Conservation (phyloP, 1,284 basidiomycete genomes). For the Thecaphora frezii region DNA sequence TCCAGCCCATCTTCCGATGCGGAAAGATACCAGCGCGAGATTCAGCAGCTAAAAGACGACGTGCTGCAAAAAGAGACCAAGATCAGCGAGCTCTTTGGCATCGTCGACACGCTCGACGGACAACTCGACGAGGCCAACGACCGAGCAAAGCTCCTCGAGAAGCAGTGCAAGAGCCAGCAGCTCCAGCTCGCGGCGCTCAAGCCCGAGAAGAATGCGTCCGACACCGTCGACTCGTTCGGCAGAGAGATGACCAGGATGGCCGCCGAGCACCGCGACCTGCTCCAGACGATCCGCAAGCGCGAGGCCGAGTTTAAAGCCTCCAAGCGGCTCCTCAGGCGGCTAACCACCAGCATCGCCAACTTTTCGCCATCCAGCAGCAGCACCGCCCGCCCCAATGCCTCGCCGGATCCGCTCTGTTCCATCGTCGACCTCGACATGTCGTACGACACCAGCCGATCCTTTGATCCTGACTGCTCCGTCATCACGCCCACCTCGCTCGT, state of each 20-base stretch:
- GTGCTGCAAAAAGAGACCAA: not conserved
- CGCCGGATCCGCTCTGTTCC: not conserved
- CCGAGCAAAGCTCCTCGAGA: not conserved
- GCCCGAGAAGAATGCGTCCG: not conserved
- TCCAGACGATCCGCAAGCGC: not conserved
- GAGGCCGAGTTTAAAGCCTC: conserved; percentile 7
- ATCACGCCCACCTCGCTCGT: conserved; percentile 5
- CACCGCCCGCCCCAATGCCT: not conserved
- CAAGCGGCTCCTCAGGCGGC: conserved; percentile 10
- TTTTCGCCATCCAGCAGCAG: conserved; percentile 6
- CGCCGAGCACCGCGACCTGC: not conserved
- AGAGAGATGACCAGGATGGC: not conserved
- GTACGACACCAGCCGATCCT: not conserved
- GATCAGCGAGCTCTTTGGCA: not conserved
- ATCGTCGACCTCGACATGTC: not conserved
- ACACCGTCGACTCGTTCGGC: not conserved
- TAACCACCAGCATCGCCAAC: conserved; percentile 4
- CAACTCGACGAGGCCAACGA: not conserved
- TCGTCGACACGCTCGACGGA: not conserved
- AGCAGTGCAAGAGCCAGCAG: not conserved
- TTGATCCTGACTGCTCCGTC: conserved; percentile 16
- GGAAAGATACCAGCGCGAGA: not conserved
- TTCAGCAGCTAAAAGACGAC: not conserved
- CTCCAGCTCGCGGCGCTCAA: not conserved
- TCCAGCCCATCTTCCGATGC: not conserved